phyloP scores from a whole-genome alignment of 805 yeast species.

The Saccharomyces kudriavzevii region DNA sequence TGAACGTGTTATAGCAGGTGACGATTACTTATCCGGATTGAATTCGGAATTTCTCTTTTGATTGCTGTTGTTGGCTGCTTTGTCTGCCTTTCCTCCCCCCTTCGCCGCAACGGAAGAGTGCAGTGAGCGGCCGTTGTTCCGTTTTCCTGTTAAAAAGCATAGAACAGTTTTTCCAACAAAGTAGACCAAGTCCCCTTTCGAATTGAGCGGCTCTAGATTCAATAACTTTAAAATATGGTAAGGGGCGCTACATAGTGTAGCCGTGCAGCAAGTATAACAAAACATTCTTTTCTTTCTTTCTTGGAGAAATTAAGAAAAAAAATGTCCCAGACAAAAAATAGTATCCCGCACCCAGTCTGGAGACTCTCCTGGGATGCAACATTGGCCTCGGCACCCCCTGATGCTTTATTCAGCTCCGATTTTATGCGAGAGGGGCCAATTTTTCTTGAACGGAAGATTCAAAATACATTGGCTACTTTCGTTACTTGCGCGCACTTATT shows the following conservation, averaged over 20 bases:
- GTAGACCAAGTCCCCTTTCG: neutral
- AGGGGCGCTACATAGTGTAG: neutral
- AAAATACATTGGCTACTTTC: neutral
- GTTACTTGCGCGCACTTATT: neutral
- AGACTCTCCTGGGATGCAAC: too few relatives aligned
- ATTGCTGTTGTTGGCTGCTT: neutral
- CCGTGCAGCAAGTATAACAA: neutral
- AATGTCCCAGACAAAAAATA: too few relatives aligned
- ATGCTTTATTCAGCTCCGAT: too few relatives aligned
- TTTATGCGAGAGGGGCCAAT: too few relatives aligned
- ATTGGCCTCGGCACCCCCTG: too few relatives aligned
- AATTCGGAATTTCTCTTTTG: neutral
- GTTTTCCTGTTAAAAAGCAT: neutral
- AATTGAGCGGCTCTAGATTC: neutral
- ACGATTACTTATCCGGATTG: neutral
- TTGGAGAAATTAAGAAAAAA: too few relatives aligned
- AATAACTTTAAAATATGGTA: neutral
- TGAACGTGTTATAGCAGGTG: neutral
- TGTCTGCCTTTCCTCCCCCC: neutral
- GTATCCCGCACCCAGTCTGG: too few relatives aligned
- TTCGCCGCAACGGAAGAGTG: neutral
- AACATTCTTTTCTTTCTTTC: too few relatives aligned
- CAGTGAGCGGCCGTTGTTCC: neutral
- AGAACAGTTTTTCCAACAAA: neutral
- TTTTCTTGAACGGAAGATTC: too few relatives aligned